Base-by-base conservation (phyloP, 2,329 filamentous ascomycete species). In the Penicillium sumatraense region DNA sequence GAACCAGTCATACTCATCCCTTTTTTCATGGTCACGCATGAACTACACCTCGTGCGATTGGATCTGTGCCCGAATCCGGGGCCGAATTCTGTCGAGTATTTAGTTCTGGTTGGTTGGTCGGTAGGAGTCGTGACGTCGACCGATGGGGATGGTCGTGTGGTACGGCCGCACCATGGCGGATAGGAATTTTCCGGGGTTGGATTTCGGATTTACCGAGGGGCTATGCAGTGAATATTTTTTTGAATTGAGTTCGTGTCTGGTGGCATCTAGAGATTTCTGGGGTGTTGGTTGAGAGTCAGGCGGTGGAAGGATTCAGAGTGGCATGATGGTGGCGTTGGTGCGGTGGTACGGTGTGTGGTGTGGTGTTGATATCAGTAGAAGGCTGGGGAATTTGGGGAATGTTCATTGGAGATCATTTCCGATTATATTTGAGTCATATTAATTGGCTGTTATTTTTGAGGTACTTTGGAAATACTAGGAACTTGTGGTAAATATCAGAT, bases 161-260 rank as follows among this genome's bases (percentile, higher is more conserved):
- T 44, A 27, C 40, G 40, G 40, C 40, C 40, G 40, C 24, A 26
- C 24, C 40, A 44, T 9, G n/a, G 40, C 40, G 40, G 40, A 44
- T 44, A 6, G 3, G 8, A 44, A 27, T 27, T 27, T 20, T 27
- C 24, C 38, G 38, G 20, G 20, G 21, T 16, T 26, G 40, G 21
- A 27, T 44, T 44, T 44, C 40, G 40, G 40, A 44, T 16, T 44
- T 44, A 18, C 40, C 40, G 40, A 44, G 40, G n/a, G 40, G 40
- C 40, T 44, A 16, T 27, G 40, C 21, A n/a, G 40, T 44, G 21
- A 7, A 38, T 26, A 4, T 27, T 27, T 44, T 23, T 18, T 5
- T 27, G 23, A 4, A 16, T 10, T 9, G 14, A 6, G 16, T 26
- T 42, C 1, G 38, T 8, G 16, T 40, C 21, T 20, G 7, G 18